Conservation (phyloP, 257 asterid genomes). For the Solanum bulbocastanum region DNA sequence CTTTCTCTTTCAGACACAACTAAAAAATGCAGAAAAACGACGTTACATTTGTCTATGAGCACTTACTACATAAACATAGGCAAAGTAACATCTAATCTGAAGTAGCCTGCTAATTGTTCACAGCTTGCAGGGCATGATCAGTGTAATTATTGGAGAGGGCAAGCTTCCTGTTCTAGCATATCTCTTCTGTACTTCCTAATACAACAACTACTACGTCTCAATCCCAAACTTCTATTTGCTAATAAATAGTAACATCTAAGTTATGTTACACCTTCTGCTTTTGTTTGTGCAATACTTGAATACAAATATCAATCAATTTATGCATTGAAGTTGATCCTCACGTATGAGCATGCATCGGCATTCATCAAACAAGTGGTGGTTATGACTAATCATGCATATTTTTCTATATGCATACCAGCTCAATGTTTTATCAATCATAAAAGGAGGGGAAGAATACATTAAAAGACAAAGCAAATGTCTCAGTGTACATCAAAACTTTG, state of each 20-base stretch:
- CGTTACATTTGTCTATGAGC: background rate
- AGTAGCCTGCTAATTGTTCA: background rate
- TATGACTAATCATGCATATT: background rate
- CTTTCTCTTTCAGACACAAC: background rate
- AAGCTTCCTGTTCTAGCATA: background rate
- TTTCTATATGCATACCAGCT: too few relatives aligned
- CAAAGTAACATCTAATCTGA: background rate
- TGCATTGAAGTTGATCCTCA: background rate
- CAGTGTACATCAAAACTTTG: background rate
- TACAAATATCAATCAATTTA: background rate
- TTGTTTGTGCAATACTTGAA: background rate
- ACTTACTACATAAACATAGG: background rate
- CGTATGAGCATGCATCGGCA: background rate
- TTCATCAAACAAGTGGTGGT: background rate
- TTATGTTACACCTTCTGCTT: background rate
- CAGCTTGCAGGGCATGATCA: background rate
- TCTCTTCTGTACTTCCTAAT: background rate
- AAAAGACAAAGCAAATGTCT: background rate
- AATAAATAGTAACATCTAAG: background rate
- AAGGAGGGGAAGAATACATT: background rate
- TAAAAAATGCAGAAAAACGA: background rate
- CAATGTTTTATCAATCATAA: background rate
- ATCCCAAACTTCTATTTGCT: background rate
- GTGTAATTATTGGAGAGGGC: background rate
- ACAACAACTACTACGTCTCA: background rate